phyloP scores from a whole-genome alignment of 768 basidiomycete species.

The Tricholoma flavovirens region DNA sequence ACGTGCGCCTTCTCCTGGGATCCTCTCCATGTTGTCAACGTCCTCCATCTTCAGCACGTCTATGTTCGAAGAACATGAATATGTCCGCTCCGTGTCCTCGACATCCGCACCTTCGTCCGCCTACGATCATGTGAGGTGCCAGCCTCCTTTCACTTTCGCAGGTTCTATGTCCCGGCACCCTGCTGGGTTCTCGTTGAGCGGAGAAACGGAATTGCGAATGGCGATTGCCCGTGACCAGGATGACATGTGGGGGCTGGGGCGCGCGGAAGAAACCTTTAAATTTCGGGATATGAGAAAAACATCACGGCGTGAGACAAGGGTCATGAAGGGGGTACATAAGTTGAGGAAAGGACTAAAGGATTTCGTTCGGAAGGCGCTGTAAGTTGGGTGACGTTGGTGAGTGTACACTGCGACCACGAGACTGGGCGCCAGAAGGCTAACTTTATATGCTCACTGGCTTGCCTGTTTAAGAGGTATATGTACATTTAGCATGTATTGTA shows the following conservation, averaged over 20 bases:
- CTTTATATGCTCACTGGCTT: neutral
- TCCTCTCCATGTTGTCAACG: constrained; percentile 14
- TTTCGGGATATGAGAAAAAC: neutral
- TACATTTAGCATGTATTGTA: neutral
- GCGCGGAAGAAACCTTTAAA: neutral
- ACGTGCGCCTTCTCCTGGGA: constrained; percentile 13
- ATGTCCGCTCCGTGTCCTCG: constrained; percentile 3
- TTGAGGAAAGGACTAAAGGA: neutral
- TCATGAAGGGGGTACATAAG: neutral
- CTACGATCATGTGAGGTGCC: neutral
- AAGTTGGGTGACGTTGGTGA: neutral
- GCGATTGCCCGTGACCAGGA: constrained; percentile 36
- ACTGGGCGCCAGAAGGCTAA: neutral
- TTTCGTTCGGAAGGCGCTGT: neutral
- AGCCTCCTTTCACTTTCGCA: constrained; percentile 21
- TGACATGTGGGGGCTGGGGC: constrained; percentile 7
- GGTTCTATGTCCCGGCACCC: constrained; percentile 16
- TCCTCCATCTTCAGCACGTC: constrained; percentile 7
- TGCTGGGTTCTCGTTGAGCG: constrained; percentile 50
- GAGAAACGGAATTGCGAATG: constrained; percentile 56
- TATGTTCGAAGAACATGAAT: constrained; percentile 1
- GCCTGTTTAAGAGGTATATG: neutral
- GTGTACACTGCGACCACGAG: neutral
- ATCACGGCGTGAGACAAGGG: neutral
- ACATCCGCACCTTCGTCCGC: constrained; percentile 22